Conservation (phyloP, 2,329 filamentous ascomycete species). For the Paracoccidioides lutzii region DNA sequence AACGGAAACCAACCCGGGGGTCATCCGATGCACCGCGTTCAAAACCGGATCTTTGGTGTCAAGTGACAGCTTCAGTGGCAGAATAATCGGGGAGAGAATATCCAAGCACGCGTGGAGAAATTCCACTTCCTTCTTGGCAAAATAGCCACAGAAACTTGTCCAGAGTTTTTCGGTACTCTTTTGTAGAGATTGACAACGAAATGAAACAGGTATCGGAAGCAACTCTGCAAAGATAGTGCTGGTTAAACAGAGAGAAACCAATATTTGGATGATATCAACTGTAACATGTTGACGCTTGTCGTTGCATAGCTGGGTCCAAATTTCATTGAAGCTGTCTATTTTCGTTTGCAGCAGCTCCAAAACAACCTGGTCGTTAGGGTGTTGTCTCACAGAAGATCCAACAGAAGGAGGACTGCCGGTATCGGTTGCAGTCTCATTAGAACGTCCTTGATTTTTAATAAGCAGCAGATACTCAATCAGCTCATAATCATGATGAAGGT, state of each 20-base stretch:
- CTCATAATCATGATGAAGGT: constrained; percentile 26
- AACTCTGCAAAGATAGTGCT: constrained; percentile 26
- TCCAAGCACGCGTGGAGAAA: constrained; percentile 22
- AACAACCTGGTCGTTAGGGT: constrained; percentile 26
- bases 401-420: constrained; percentile 10
- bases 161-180: constrained; percentile 21
- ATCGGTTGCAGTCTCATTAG: not conserved
- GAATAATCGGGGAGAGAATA: constrained; percentile 23
- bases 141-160: constrained; percentile 23
- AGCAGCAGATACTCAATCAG: constrained; percentile 41
- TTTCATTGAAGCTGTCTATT: constrained; percentile 32
- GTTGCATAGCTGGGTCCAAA: constrained; percentile 31
- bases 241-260: constrained; percentile 38
- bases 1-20: constrained; percentile 18
- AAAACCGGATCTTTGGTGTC: constrained; percentile 14
- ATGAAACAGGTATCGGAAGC: constrained; percentile 20
- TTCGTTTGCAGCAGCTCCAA: constrained; percentile 36
- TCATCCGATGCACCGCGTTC: constrained; percentile 16
- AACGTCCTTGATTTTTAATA: constrained; percentile 13
- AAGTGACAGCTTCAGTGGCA: constrained; percentile 12
- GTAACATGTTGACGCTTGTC: constrained; percentile 36
- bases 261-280: constrained; percentile 37
- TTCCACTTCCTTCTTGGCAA: constrained; percentile 17
- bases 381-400: constrained; percentile 17
- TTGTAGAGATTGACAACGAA: constrained; percentile 19